Evolutionary conservation across 148 eudicot genomes (phyloP).

Genomic region (Chenopodium suecicum): DNA sequence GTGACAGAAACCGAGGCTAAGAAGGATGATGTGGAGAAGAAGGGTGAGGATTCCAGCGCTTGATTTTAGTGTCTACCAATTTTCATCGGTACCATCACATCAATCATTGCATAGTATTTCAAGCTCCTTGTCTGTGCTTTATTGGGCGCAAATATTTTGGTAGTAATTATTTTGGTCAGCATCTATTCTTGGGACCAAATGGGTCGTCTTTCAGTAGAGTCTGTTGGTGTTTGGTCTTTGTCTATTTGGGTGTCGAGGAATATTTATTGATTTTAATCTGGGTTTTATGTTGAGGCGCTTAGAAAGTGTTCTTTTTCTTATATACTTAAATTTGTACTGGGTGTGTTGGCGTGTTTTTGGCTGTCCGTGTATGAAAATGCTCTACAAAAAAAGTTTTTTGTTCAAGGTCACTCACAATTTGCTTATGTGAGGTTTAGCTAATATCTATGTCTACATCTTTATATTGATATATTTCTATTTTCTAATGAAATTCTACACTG

Average conservation of each 20-base stretch:
- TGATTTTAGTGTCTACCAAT: conserved; percentile 25
- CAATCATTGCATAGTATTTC: neutral
- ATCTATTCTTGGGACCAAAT: conserved; percentile 14
- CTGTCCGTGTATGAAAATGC: conserved; percentile 17
- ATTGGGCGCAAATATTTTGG: conserved; percentile 9
- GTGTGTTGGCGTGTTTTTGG: conserved; percentile 31
- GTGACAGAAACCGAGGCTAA: conserved; percentile 32
- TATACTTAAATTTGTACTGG: conserved; percentile 11
- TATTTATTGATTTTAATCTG: conserved; percentile 8
- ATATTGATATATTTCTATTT: too few relatives aligned
- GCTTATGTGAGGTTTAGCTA: too few relatives aligned
- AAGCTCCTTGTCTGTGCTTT: conserved; percentile 16
- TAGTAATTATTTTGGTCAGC: conserved; percentile 12
- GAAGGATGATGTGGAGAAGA: conserved; percentile 35
- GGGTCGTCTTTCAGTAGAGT: conserved; percentile 8
- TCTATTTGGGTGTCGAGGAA: conserved; percentile 15
- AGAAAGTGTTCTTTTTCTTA: conserved; percentile 1
- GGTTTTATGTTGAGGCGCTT: conserved; percentile 10
- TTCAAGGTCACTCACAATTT: neutral
- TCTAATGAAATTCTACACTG: too few relatives aligned
- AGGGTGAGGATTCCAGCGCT: conserved; percentile 36
- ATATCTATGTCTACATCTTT: too few relatives aligned
- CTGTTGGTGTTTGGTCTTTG: conserved; percentile 5
- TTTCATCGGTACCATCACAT: neutral
- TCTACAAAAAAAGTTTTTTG: conserved; percentile 16